A percentile compares a stretch with the other conserved stretches of the same genome.
Conservation (phyloP, 768 basidiomycete species). For the Boletus subparvulus region DNA sequence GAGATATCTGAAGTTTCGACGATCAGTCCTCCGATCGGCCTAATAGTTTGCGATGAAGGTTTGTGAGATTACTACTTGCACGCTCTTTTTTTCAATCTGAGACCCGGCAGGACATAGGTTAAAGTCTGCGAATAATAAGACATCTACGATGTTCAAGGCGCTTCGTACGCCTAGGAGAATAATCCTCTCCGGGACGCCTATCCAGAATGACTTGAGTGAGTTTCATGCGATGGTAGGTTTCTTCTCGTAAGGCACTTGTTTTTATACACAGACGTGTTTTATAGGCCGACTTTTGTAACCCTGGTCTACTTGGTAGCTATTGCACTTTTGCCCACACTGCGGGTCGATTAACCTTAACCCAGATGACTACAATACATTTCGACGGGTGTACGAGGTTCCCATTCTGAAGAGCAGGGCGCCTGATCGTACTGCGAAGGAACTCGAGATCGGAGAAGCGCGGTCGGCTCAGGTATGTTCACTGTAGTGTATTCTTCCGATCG, state of each 20-base stretch:
- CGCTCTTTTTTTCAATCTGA: neutral
- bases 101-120: constrained; percentile 71
- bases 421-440: constrained; percentile 66
- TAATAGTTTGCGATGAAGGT: constrained; percentile 97
- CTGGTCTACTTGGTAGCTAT: constrained; percentile 72
- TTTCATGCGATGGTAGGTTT: constrained; percentile 89
- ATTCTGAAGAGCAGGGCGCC: constrained; percentile 86
- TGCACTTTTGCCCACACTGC: neutral
- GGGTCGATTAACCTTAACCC: neutral
- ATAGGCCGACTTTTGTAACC: constrained; percentile 92
- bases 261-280: neutral
- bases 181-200: constrained; percentile 94
- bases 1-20: neutral
- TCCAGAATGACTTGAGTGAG: constrained; percentile 94
- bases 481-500: neutral
- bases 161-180: constrained; percentile 75
- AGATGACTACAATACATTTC: constrained; percentile 79
- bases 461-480: constrained; percentile 60
- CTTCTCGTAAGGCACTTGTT: neutral
- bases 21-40: constrained; percentile 80
- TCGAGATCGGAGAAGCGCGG: constrained; percentile 75
- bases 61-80: neutral
- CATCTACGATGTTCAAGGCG: constrained; percentile 79
- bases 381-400: constrained; percentile 79
- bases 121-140: constrained; percentile 91